phyloP scores from a whole-genome alignment of 192 early-diverging fungal species.

The Rhizophagus prolifer region DNA sequence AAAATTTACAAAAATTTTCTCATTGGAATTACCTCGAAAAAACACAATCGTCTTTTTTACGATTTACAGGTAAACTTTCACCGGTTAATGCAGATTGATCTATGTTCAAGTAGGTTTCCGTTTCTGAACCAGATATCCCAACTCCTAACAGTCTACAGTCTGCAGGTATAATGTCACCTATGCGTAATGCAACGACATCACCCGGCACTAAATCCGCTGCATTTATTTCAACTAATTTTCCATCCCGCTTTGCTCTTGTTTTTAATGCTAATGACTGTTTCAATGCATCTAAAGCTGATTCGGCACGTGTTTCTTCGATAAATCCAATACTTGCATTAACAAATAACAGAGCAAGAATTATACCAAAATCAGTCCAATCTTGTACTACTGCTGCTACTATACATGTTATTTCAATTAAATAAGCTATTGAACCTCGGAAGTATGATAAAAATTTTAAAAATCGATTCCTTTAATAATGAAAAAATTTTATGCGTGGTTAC shows the following conservation, averaged over 20 bases:
- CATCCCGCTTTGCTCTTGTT: conserved; percentile 79
- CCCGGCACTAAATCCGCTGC: conserved; percentile 82
- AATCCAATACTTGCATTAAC: conserved; percentile 93
- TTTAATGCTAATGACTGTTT: conserved; percentile 91
- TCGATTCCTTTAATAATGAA: conserved; percentile 48
- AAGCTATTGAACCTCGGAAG: conserved; percentile 85
- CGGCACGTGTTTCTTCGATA: conserved; percentile 90
- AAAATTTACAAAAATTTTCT: neutral
- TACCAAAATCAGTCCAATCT: conserved; percentile 73
- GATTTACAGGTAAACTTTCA: conserved; percentile 86
- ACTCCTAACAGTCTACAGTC: conserved; percentile 80
- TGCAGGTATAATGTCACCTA: conserved; percentile 94
- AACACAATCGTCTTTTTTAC: conserved; percentile 76
- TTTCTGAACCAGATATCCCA: conserved; percentile 69
- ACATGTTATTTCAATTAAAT: conserved; percentile 85
- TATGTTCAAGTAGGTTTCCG: conserved; percentile 76
- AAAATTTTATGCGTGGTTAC: neutral
- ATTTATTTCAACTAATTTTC: conserved; percentile 69
- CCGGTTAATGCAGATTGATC: conserved; percentile 94
- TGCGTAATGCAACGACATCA: conserved; percentile 84
- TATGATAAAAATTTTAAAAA: conserved; percentile 85
- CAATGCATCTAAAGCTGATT: conserved; percentile 89
- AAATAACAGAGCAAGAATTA: conserved; percentile 74
- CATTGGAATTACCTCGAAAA: conserved; percentile 55
- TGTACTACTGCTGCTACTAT: conserved; percentile 74